These are phyloP conservation scores for Leptodermis oblonga DNA, from an alignment of 257 asterid genomes.

Conservation along the genomic window DNA sequence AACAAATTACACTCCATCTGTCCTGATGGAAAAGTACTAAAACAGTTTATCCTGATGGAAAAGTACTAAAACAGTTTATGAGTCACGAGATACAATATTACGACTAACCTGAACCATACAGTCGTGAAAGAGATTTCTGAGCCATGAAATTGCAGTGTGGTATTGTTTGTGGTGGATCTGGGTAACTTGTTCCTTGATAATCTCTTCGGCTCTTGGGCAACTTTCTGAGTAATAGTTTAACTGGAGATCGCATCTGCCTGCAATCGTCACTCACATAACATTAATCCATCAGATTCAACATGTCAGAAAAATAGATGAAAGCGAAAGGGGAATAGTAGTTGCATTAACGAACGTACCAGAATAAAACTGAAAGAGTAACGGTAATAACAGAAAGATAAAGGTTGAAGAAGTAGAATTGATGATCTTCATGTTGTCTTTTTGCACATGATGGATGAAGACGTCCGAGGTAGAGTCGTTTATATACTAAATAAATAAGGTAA, in stretches of 20 bases:
- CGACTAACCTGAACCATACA: slow-evolving; percentile 72
- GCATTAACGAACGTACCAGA: no score
- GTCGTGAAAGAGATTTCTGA: slow-evolving; percentile 83
- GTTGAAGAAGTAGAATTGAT: slow-evolving; percentile 15
- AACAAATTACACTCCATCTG: no score
- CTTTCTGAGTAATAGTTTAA: slow-evolving; percentile 56
- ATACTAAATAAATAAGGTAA: no score
- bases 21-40: no score
- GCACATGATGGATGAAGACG: no score
- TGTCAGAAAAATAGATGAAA: not conserved
- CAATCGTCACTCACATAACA: not conserved
- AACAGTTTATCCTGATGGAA: no score
- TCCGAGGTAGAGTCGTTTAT: no score
- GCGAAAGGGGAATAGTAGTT: no score
- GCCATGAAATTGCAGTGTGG: slow-evolving; percentile 75
- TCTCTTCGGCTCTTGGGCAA: slow-evolving; percentile 73
- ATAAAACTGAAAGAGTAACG: slow-evolving; percentile 40
- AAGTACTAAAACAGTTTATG: not conserved
- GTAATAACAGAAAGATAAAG: slow-evolving; percentile 35
- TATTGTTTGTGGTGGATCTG: slow-evolving; percentile 49
- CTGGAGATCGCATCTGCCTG: slow-evolving; percentile 43
- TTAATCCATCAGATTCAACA: no score
- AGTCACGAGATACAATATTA: no score
- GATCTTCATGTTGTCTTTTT: not conserved
- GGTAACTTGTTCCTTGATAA: slow-evolving; percentile 57